These are phyloP conservation scores for Alternaria panax DNA, from an alignment of 2,329 filamentous ascomycete genomes.

Conservation along the genomic window DNA sequence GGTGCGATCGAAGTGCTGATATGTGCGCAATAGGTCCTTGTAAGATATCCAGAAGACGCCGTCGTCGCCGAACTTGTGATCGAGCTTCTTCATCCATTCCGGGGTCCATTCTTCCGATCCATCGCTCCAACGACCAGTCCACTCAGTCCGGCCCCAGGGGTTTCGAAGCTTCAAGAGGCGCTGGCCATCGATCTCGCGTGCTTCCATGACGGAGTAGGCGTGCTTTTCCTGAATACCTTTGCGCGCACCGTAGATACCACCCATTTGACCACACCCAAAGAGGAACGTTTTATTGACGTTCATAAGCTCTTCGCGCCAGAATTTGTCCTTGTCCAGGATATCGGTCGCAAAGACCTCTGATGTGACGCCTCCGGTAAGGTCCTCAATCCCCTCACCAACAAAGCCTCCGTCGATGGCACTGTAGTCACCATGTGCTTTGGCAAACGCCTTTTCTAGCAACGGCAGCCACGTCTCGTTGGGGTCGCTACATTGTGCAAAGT, in stretches of 20 bases:
- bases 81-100: constrained; percentile 75
- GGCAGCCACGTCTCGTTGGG: constrained; percentile 85
- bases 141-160: constrained; percentile 82
- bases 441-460: constrained; percentile 81
- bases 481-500: constrained; percentile 78
- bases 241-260: constrained; percentile 66
- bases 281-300: constrained; percentile 82
- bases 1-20: constrained; percentile 67
- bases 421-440: constrained; percentile 84
- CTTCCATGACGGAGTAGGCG: constrained; percentile 67
- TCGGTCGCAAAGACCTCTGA: constrained; percentile 73
- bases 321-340: constrained; percentile 78
- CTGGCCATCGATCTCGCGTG: constrained; percentile 66
- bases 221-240: constrained; percentile 57
- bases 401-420: constrained; percentile 77
- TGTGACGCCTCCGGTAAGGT: constrained; percentile 72
- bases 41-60: constrained; percentile 71
- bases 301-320: constrained; percentile 83
- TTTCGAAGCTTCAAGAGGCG: constrained; percentile 64
- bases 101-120: constrained; percentile 86
- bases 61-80: constrained; percentile 79
- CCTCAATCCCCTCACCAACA: constrained; percentile 68
- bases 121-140: constrained; percentile 83
- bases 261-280: constrained; percentile 74
- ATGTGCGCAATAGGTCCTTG: constrained; percentile 64